Percentiles rank a stretch among this genome's conserved stretches.
Conservation (phyloP, 176 grass and related monocot genomes). For the Eleusine indica region DNA sequence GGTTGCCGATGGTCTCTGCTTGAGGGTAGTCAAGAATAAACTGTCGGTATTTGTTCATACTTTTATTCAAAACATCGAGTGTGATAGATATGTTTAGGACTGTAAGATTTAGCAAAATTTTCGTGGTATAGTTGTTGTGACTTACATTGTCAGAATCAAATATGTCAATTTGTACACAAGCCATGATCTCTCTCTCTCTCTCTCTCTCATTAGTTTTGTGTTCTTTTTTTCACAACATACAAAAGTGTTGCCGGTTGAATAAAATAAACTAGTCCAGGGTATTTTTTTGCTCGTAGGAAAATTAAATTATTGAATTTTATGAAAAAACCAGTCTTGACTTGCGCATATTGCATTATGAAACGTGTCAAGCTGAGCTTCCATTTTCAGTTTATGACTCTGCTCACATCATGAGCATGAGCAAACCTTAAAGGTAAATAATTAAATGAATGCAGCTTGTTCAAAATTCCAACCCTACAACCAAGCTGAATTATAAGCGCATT, state of each 20-base stretch:
- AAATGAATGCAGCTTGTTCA: not conserved
- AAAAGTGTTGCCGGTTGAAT: not conserved
- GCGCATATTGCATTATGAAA: not conserved
- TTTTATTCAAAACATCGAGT: slow-evolving; percentile 25
- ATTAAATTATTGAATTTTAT: too few species aligned
- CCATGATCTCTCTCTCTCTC: too few species aligned
- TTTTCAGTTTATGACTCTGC: not conserved
- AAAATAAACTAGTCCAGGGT: not conserved
- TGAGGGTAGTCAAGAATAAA: slow-evolving; percentile 52
- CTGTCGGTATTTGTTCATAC: slow-evolving; percentile 34
- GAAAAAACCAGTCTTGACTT: not conserved
- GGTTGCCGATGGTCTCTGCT: slow-evolving; percentile 49
- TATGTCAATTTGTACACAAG: slow-evolving; percentile 43
- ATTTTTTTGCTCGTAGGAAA: too few species aligned
- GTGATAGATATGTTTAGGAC: slow-evolving; percentile 46
- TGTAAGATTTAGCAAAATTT: slow-evolving; percentile 45
- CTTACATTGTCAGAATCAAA: slow-evolving; percentile 35
- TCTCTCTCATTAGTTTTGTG: too few species aligned
- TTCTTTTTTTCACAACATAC: not conserved
- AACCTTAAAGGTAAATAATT: not conserved
- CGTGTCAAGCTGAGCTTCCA: not conserved
- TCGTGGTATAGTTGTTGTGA: slow-evolving; percentile 41
- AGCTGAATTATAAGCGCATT: not conserved
- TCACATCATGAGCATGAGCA: not conserved
- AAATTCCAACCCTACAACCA: not conserved